Evolutionary conservation across 768 basidiomycete genomes (phyloP), one percentile per base, ranked within the genome.

Genomic region (Hygrophorus pudorinus): DNA sequence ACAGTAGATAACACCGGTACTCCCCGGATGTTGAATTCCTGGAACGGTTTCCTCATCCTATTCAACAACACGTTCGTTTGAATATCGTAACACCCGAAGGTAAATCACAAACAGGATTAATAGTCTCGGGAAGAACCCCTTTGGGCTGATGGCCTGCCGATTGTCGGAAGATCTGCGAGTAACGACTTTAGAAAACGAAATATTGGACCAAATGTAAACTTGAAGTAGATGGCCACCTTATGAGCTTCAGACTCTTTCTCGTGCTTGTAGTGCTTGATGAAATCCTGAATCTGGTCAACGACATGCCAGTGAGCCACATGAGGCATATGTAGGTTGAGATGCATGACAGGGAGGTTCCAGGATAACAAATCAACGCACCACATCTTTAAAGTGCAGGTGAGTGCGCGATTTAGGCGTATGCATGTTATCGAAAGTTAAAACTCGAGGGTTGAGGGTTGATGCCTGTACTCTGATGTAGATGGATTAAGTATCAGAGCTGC

Each of bases 221-320:
- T n/a, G n/a, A n/a, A n/a, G n/a, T n/a, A n/a, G n/a, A 21, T 27
- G 49, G 47, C 42, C 54, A 84, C 88, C 69, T 80, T 78, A 61
- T 93, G 90, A 7, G 89, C 89, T 63, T 91, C 87, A 1, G 89
- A 91, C 42, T 91, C 84, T 49, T 80, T 76, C 58, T 92, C 90
- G 43, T 83, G 75, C 53, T 70, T 80, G 63, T 74, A 72, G 46
- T 76, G 73, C 51, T 72, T 79, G 60, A 85, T 74, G 31, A 70
- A 78, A 56, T 82, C 78, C 48, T 71, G 70, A 24, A 85, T 76
- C 82, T 87, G 78, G 21, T 72, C 64, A 34, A 76, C 51, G 48
- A 71, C 48, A 49, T 72, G 58, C 54, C 72, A 59, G 46, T 74
- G 66, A 12, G 70, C 61, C 24, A 65, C 59, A 27, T 57, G 65